phyloP scores from a whole-genome alignment of 1,284 basidiomycete species.

The Apiotrichum porosum region DNA sequence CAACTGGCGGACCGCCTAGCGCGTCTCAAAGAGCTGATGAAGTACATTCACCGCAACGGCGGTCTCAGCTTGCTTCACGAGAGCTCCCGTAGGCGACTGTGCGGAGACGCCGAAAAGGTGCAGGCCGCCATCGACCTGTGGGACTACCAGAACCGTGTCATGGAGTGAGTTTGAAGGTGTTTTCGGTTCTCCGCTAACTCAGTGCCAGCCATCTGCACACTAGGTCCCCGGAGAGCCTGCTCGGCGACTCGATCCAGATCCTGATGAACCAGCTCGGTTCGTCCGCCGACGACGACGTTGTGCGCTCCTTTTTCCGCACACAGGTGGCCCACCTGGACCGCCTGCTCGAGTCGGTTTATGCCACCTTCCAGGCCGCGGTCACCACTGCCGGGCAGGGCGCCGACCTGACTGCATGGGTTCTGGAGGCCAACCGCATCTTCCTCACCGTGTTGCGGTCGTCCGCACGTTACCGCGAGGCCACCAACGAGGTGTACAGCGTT shows the following conservation, averaged over 20 bases:
- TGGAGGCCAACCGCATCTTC: slow-evolving; percentile 68
- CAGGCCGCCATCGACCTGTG: slow-evolving; percentile 78
- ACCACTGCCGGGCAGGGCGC: slow-evolving; percentile 15
- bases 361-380: slow-evolving; percentile 25
- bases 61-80: slow-evolving; percentile 75
- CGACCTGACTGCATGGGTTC: slow-evolving; percentile 53
- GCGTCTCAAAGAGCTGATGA: slow-evolving; percentile 73
- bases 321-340: slow-evolving; percentile 53
- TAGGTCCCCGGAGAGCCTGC: slow-evolving; percentile 38
- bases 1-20: slow-evolving; percentile 73
- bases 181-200: neutral
- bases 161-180: slow-evolving; percentile 50
- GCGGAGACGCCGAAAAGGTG: slow-evolving; percentile 83
- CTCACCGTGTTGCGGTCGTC: slow-evolving; percentile 67
- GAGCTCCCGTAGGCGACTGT: slow-evolving; percentile 66
- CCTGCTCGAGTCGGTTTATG: slow-evolving; percentile 41
- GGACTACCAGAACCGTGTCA: slow-evolving; percentile 63
- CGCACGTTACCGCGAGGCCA: slow-evolving; percentile 66
- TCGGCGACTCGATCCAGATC: slow-evolving; percentile 47
- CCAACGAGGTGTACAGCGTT: slow-evolving; percentile 70
- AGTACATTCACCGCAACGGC: slow-evolving; percentile 80
- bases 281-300: slow-evolving; percentile 62
- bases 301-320: slow-evolving; percentile 78
- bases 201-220: slow-evolving; percentile 27
- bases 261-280: slow-evolving; percentile 31